These are phyloP conservation scores for Salix viminalis DNA, from an alignment of 345 rosid genomes.

Conservation along the genomic window DNA sequence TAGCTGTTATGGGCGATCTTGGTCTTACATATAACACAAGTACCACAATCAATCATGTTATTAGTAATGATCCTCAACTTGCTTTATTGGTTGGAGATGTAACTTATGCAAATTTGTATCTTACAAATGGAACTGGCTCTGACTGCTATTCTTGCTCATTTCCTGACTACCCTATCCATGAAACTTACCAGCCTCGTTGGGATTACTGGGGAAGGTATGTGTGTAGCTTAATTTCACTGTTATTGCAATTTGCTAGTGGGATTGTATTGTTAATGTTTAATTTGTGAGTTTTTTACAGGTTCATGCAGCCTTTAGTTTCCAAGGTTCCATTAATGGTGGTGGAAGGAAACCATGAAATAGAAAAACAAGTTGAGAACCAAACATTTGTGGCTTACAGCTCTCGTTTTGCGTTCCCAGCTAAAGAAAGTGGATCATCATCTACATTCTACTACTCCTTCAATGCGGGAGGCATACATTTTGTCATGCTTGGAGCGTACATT, in stretches of 20 bases:
- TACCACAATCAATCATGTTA: constrained; percentile 48
- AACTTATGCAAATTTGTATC: constrained; percentile 71
- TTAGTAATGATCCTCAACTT: constrained; percentile 73
- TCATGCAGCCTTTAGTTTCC: constrained; percentile 68
- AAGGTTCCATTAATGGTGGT: constrained; percentile 77
- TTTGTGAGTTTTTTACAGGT: constrained; percentile 38
- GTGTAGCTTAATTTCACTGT: neutral
- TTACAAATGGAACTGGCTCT: constrained; percentile 52
- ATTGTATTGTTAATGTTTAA: neutral
- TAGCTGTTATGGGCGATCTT: constrained; percentile 71
- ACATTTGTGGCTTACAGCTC: constrained; percentile 74
- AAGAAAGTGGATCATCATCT: constrained; percentile 69
- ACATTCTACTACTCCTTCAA: constrained; percentile 78
- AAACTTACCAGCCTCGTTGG: constrained; percentile 96
- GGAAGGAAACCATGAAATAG: constrained; percentile 90
- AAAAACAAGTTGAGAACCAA: constrained; percentile 59
- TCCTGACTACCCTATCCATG: constrained; percentile 55
- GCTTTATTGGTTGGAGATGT: constrained; percentile 73
- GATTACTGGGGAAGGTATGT: constrained; percentile 92
- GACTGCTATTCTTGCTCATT: constrained; percentile 57
- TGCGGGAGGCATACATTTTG: constrained; percentile 89
- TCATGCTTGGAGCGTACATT: constrained; percentile 81
- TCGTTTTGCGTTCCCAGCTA: constrained; percentile 79
- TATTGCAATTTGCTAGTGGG: neutral
- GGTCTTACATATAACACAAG: constrained; percentile 86